Conservation (phyloP, 495 filamentous ascomycete species). For the Penicillium chermesinum region DNA sequence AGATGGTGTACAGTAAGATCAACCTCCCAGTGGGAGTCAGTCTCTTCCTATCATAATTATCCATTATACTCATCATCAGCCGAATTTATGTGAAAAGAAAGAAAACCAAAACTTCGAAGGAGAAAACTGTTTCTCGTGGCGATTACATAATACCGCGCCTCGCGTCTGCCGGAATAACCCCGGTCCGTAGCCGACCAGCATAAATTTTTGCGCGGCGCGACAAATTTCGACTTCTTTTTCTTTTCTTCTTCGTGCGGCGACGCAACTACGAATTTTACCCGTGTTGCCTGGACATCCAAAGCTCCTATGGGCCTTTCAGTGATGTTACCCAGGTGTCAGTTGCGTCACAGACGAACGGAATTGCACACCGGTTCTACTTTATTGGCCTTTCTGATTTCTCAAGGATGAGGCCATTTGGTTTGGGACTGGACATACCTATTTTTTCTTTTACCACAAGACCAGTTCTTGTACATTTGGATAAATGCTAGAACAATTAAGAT, state of each 20-base stretch:
- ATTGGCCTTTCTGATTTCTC: slow-evolving; percentile 42
- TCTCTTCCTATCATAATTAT: slow-evolving; percentile 58
- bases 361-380: slow-evolving; percentile 56
- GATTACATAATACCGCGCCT: slow-evolving; percentile 6
- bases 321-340: slow-evolving; percentile 55
- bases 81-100: slow-evolving; percentile 25
- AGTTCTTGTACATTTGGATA: slow-evolving; percentile 1
- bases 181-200: slow-evolving; percentile 2
- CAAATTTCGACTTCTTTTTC: slow-evolving; percentile 27
- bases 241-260: slow-evolving; percentile 59
- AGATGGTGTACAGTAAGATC: slow-evolving; percentile 49
- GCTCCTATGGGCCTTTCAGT: slow-evolving; percentile 23
- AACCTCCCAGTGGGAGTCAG: slow-evolving; percentile 48
- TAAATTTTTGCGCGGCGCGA: slow-evolving; percentile 23
- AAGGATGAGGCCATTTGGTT: slow-evolving; percentile 48
- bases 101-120: slow-evolving; percentile 10
- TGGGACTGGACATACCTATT: slow-evolving; percentile 44
- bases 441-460: no score
- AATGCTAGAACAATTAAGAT: background rate
- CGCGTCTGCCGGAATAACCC: background rate
- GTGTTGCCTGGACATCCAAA: slow-evolving; percentile 50
- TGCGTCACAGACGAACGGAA: slow-evolving; percentile 56
- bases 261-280: slow-evolving; percentile 45
- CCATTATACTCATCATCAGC: slow-evolving; percentile 53
- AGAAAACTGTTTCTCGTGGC: slow-evolving; percentile 1